These are phyloP conservation scores for Brettanomyces custersianus DNA, from an alignment of 805 yeast species.

Conservation along the genomic window DNA sequence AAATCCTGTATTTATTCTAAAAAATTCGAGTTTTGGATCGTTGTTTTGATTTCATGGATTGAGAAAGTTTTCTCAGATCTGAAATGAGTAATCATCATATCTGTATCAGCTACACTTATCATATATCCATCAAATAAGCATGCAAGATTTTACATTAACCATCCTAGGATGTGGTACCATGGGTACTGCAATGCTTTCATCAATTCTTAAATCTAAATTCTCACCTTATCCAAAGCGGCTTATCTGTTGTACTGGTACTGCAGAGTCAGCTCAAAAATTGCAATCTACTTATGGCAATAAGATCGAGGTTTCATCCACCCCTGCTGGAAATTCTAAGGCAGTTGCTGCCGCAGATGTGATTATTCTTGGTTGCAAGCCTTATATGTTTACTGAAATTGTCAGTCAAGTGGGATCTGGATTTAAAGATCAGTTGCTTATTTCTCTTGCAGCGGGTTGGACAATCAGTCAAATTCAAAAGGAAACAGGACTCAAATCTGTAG, in stretches of 20 bases:
- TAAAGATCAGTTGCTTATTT: conserved; percentile 40
- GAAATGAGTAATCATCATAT: no score
- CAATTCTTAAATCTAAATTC: conserved; percentile 48
- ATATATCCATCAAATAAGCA: no score
- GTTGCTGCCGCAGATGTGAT: conserved; percentile 60
- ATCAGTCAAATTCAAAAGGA: conserved; percentile 53
- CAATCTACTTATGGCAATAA: conserved; percentile 37
- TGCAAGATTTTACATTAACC: conserved; percentile 33
- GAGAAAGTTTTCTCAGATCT: no score
- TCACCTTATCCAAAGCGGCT: conserved; percentile 59
- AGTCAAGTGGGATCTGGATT: conserved; percentile 39
- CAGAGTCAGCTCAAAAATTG: conserved; percentile 41
- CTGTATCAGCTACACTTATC: no score
- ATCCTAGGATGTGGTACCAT: conserved; percentile 91
- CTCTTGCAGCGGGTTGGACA: conserved; percentile 90
- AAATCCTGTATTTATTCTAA: no score
- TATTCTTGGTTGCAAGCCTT: conserved; percentile 86
- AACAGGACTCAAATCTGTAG: conserved; percentile 51
- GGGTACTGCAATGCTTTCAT: conserved; percentile 88
- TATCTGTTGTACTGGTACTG: conserved; percentile 66
- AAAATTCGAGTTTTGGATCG: no score
- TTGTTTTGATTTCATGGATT: no score
- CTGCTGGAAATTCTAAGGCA: conserved; percentile 46
- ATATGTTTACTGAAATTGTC: conserved; percentile 52
- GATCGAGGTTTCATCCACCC: conserved; percentile 44